Conservation (phyloP, 441 rosid genomes). For the Euphorbia schlechtendalii region DNA sequence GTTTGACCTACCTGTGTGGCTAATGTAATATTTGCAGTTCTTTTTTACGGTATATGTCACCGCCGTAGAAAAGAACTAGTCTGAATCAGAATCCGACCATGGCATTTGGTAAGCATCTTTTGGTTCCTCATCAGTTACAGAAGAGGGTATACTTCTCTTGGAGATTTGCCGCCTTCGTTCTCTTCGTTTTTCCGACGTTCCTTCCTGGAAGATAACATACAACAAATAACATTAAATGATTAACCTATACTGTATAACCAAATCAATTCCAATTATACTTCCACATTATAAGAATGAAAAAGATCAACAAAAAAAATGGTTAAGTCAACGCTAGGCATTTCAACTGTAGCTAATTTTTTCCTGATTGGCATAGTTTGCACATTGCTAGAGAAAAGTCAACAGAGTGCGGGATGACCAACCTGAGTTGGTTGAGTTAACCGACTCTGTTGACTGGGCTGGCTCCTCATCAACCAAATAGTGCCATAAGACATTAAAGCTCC, state of each 20-base stretch:
- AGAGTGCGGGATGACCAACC: slow-evolving; percentile 21
- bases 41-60: neutral
- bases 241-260: no score
- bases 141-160: slow-evolving; percentile 41
- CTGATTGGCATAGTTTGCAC: neutral
- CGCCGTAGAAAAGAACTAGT: slow-evolving; percentile 18
- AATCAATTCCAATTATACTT: neutral
- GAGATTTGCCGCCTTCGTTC: slow-evolving; percentile 23
- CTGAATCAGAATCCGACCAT: slow-evolving; percentile 60
- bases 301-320: neutral
- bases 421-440: slow-evolving; percentile 27
- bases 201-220: slow-evolving; percentile 13
- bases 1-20: neutral
- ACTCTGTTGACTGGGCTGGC: slow-evolving; percentile 33
- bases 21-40: neutral
- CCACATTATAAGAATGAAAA: neutral
- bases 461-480: slow-evolving; percentile 62
- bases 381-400: neutral
- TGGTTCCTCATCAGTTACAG: slow-evolving; percentile 69
- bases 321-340: no score
- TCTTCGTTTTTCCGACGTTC: slow-evolving; percentile 21
- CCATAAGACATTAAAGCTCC: slow-evolving; percentile 71
- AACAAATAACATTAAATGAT: no score
- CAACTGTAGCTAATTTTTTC: neutral
- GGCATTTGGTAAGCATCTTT: slow-evolving; percentile 63